A percentile compares a stretch with the other conserved stretches of the same genome.
These are phyloP conservation scores for Vanderwaltozyma tropicalis DNA, from an alignment of 805 yeast genomes.

Conservation along the genomic window DNA sequence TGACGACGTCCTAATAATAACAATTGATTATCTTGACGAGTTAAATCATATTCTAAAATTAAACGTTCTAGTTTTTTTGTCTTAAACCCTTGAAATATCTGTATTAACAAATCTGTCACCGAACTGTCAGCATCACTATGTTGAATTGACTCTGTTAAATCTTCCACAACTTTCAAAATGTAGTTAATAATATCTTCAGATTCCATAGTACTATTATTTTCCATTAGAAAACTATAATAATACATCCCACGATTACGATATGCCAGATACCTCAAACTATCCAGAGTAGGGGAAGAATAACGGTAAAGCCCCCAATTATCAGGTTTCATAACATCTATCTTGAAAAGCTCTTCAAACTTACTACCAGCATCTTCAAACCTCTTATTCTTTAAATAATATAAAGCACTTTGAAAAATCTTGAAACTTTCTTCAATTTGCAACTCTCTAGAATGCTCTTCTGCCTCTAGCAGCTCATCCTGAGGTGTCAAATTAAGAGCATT, in stretches of 20 bases:
- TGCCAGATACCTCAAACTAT: constrained; percentile 63
- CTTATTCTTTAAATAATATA: constrained; percentile 45
- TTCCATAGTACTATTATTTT: constrained; percentile 16
- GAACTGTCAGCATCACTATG: constrained; percentile 59
- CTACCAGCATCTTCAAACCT: constrained; percentile 40
- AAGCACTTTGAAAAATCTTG: constrained; percentile 60
- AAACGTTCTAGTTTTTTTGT: constrained; percentile 42
- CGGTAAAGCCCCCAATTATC: constrained; percentile 31
- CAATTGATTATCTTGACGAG: constrained; percentile 28
- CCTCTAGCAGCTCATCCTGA: constrained; percentile 56
- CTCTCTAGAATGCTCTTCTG: constrained; percentile 86
- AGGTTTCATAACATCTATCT: constrained; percentile 51
- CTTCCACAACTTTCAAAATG: constrained; percentile 42
- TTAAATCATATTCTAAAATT: constrained; percentile 48
- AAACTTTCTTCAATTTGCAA: constrained; percentile 82
- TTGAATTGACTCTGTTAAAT: constrained; percentile 51
- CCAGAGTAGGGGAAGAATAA: constrained; percentile 52
- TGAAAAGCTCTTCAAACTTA: constrained; percentile 53
- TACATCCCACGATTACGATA: constrained; percentile 76
- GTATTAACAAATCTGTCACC: constrained; percentile 39
- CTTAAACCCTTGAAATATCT: constrained; percentile 41
- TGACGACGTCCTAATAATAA: constrained; percentile 13
- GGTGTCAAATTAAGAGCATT: constrained; percentile 70
- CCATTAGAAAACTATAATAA: constrained; percentile 34
- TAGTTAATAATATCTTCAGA: constrained; percentile 33